Evolutionary conservation across 1,139 yeast species (phyloP), one percentile per base, ranked within the genome.

Genomic region (Trichomonascaceae sp.): DNA sequence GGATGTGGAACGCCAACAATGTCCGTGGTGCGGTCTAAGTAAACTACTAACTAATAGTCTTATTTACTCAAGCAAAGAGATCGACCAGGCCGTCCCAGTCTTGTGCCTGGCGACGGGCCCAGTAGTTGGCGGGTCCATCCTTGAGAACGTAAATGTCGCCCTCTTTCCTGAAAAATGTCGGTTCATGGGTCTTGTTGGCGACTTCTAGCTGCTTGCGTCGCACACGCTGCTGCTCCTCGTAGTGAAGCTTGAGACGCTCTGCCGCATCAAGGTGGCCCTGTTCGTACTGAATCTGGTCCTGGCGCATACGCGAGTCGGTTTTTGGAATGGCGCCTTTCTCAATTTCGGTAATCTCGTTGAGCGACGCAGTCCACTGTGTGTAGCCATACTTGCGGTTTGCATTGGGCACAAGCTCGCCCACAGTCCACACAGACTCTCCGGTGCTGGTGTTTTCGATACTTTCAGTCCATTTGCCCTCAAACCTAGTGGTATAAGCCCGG

Each of bases 281-380:
- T 49, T 84, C 93, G 46, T 84, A 84, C 4, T 65, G 60, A 30
- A 70, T 62, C 50, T 84, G 71, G 55, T 89, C 98, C 0, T 96
- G 97, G 49, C 98, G 70, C 30, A 76, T 57, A 50, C 98, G 71
- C 3, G 95, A 80, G 52, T 89, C 98, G 0, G 93, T 82, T 4
- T 87, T 89, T 3, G 97, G 76, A 32, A 87, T 47, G 1, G 55
- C 41, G 9, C 65, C 77, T 25, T 68, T 52, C 51, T 84, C 95
- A 18, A 87, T 59, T 3, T 56, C 61, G 0, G 95, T 81, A 28
- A 84, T 69, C 41, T 82, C 80, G 50, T 85, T 84, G 52, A 89
- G 64, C 26, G 78, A 69, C 8, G 93, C 84, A 1, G 94, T 76
- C 59, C 78, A 89, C 37, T 66, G 64, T 0, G 95, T 78, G 52